Base-by-base conservation (phyloP, 257 asterid species). In the Nicotiana tomentosiformis region DNA sequence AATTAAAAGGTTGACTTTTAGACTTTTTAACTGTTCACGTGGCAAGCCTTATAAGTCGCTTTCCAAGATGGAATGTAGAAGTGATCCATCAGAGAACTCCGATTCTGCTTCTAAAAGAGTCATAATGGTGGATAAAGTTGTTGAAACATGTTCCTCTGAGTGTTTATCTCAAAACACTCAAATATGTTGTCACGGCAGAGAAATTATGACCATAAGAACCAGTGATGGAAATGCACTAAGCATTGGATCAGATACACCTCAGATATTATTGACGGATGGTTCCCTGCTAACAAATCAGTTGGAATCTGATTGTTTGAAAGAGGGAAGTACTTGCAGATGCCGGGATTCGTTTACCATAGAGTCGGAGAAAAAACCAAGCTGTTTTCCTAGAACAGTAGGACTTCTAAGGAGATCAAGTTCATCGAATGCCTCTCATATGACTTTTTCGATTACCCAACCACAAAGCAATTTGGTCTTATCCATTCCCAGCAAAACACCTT, bases 21-120 rank as follows among this genome's bases (percentile, higher is more conserved):
- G 86, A 83, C 82, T 96, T 49, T 93, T 93, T 84, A 81, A 85
- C 69, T 96, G 99, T 90, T 93, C 97, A 0, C 90, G 92, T 12
- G 88, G 93, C 77, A 85, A 83, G 79, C 84, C 87, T 70, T 89
- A 87, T 11, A 89, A 56, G 83, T 85, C 96, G 4, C 86, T 84
- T 43, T 84, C 88, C 53, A 84, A 90, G 20, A 86, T 89, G 9
- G 96, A 91, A 18, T 84, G 83, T 79, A 82, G 64, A 81, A 90
- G 93, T 64, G 89, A 84, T 62, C 87, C 88, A 53, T 90, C 92
- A 1, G 91, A 88, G 35, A 86, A 66, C 76, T 86, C 94, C 7
- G 86, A 83, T 51, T 74, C 81, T 57, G 83, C 90, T 72, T 89
- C 90, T 7, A 84, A 84, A 29, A 85, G 87, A 23, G 82, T 86